Conservation (phyloP, 805 yeast species). For the Starmerella bacillaris region DNA sequence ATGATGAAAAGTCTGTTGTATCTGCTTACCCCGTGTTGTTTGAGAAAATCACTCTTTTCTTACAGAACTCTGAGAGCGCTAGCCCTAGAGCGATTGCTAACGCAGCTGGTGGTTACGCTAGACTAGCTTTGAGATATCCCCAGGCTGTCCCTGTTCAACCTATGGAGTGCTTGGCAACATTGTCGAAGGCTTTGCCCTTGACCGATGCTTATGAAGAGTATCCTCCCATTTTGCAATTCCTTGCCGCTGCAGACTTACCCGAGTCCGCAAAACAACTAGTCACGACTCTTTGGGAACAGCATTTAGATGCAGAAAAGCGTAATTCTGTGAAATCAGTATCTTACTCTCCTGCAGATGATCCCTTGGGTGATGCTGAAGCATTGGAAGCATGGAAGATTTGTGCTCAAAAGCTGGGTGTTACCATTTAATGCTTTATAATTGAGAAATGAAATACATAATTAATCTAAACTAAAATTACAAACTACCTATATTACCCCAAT, state of each 20-base stretch:
- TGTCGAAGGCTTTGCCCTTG: constrained; percentile 67
- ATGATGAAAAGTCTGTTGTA: constrained; percentile 38
- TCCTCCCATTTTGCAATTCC: constrained; percentile 66
- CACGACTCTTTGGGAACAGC: constrained; percentile 12
- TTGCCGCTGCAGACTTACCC: constrained; percentile 27
- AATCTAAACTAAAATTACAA: too few relatives aligned
- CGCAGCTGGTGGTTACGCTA: constrained; percentile 92
- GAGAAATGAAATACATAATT: too few relatives aligned
- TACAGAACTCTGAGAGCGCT: constrained; percentile 59
- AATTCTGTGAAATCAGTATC: constrained; percentile 37
- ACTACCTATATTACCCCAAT: not conserved
- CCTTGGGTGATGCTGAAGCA: constrained; percentile 60
- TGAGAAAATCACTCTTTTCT: constrained; percentile 46
- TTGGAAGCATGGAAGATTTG: constrained; percentile 10
- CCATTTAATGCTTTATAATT: too few relatives aligned
- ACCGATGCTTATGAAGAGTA: constrained; percentile 83
- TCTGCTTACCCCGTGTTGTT: constrained; percentile 52
- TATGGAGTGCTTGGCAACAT: constrained; percentile 52
- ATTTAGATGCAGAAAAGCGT: constrained; percentile 53
- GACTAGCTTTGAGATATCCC: constrained; percentile 64
- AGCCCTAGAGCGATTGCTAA: constrained; percentile 76
- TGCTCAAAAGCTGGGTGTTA: constrained; percentile 9
- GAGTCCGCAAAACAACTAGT: constrained; percentile 7
- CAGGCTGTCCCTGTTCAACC: constrained; percentile 45
- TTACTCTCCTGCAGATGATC: constrained; percentile 35